Percentiles rank a stretch among this genome's conserved stretches.
phyloP scores from a whole-genome alignment of 495 filamentous ascomycete species.

The Aspergillus coremiiformis region DNA sequence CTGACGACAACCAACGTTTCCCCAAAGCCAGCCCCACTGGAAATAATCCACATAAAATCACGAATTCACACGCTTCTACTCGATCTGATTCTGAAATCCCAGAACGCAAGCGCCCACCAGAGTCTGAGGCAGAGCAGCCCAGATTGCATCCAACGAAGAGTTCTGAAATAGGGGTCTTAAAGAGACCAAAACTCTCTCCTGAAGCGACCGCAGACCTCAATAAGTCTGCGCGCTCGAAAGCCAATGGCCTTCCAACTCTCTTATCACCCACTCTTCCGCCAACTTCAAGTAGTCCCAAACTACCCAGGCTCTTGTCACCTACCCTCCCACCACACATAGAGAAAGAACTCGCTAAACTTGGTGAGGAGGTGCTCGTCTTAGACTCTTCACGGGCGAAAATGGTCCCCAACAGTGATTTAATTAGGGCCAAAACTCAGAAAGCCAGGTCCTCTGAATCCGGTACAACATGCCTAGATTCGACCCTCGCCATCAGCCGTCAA shows the following conservation, averaged over 20 bases:
- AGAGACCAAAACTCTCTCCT: slow-evolving; percentile 27
- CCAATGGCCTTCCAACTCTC: slow-evolving; percentile 29
- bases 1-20: slow-evolving; percentile 16
- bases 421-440: slow-evolving; percentile 12
- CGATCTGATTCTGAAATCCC: slow-evolving; percentile 14
- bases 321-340: slow-evolving; percentile 46
- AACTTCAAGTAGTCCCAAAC: slow-evolving; percentile 22
- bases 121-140: slow-evolving; percentile 16
- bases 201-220: slow-evolving; percentile 19
- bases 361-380: slow-evolving; percentile 16
- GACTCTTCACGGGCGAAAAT: slow-evolving; percentile 9
- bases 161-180: slow-evolving; percentile 20
- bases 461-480: slow-evolving; percentile 6
- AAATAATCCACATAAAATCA: slow-evolving; percentile 10
- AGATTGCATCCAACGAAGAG: slow-evolving; percentile 10
- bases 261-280: slow-evolving; percentile 40
- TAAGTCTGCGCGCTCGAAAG: slow-evolving; percentile 15
- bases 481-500: slow-evolving; percentile 1
- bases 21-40: slow-evolving; percentile 16
- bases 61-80: slow-evolving; percentile 6
- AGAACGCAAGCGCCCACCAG: slow-evolving; percentile 31
- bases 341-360: slow-evolving; percentile 36
- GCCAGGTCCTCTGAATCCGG: slow-evolving; percentile 6
- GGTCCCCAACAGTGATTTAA: slow-evolving; percentile 4
- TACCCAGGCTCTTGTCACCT: slow-evolving; percentile 38